Evolutionary conservation across 306 rosid genomes (phyloP).

Genomic region (Glycine tomentella): DNA sequence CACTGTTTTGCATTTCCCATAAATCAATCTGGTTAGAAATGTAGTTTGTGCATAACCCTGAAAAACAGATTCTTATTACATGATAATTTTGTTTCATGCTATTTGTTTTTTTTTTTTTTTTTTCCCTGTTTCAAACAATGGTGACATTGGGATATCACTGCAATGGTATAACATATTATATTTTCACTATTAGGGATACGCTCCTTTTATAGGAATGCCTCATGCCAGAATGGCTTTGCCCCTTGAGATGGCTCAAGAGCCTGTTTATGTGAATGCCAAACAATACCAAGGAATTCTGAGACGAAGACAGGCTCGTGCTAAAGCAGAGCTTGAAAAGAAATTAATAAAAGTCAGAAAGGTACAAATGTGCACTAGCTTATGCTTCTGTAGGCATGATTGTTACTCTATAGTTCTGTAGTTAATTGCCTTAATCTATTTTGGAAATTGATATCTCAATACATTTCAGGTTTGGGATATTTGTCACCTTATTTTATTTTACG

Average conservation of each 20-base stretch:
- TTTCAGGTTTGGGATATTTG: conserved; percentile 21
- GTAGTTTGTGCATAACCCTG: not conserved
- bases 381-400: not conserved
- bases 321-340: conserved; percentile 90
- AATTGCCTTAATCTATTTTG: conserved; percentile 13
- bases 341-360: conserved; percentile 91
- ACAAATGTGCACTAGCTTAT: conserved; percentile 10
- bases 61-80: conserved; percentile 8
- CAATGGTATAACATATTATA: conserved; percentile 14
- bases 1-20: conserved; percentile 11
- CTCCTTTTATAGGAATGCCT: conserved; percentile 79
- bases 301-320: conserved; percentile 92
- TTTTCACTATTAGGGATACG: conserved; percentile 63
- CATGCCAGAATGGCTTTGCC: conserved; percentile 96
- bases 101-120: not conserved
- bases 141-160: not conserved
- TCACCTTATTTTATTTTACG: not conserved
- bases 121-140: not conserved
- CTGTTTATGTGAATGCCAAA: conserved; percentile 92
- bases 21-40: not conserved
- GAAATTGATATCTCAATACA: not conserved
- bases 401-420: not conserved
- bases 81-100: not conserved
- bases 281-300: conserved; percentile 90
- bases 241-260: conserved; percentile 92